Base-by-base conservation (phyloP, 495 filamentous ascomycete genomes). In the Penicillium macrosclerotiorum region DNA sequence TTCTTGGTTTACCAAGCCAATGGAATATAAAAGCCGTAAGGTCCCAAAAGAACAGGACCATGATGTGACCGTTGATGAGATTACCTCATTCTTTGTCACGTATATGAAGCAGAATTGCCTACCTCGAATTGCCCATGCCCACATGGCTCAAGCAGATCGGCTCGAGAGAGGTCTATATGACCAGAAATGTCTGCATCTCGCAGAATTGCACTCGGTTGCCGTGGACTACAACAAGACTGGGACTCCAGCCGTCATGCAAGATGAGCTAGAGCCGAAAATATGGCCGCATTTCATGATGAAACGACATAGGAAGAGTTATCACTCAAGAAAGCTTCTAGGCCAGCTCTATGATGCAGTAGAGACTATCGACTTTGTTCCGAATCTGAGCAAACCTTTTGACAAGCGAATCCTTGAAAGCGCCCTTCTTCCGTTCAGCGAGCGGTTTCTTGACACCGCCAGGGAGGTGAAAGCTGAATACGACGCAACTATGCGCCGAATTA, bases 261-360 rank as follows among this genome's bases (percentile, higher is more conserved):
- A 73, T 25, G 67, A 73, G 2, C 69, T 94, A 1, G 68, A 76
- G 8, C 80, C 85, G 0, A 65, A 44, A 2, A 64, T 60, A 36
- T 96, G 81, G 74, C 93, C 93, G 0, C 93, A 98, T 57, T 98
- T 94, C 54, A 95, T 96, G 86, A 87, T 94, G 48, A 91, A 86
- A 54, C 71, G 68, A 9, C 37, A 71, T 45, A 70, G 69, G 32
- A 51, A 64, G 32, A 72, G 72, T 0, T 93, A 94, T 49, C 66
- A 63, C 2, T 97, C 94, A 0, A 57, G 44, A 0, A 88, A 78
- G 35, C 78, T 94, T 12, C 76, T 99, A 1, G 93, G 93, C 1
- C 75, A 85, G 41, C 77, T 99, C 2, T 99, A 91, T 42, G 88
- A 96, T 55, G 67, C 70, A 33, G 81, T 88, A 13, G 67, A 81